Base-by-base conservation (phyloP, 495 filamentous ascomycete genomes). In the Aspergillus heteromorphus region DNA sequence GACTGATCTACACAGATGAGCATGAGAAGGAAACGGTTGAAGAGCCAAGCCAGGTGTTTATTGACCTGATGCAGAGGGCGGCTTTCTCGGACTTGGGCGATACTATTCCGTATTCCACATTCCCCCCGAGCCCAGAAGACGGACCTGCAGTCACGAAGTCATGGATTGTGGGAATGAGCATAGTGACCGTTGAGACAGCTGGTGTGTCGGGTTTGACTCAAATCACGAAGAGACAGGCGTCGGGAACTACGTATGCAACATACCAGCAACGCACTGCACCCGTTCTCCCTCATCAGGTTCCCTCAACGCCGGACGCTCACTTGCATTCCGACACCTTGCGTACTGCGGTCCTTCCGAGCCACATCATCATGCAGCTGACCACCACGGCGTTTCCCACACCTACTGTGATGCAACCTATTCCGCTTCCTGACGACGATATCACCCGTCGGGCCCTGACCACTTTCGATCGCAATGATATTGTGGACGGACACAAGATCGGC, bases 401-500 rank as follows among this genome's bases (percentile, higher is more conserved):
- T 6, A 83, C 83, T 49, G 73, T 81, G 21, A 70, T 79, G 51
- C 85, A 86, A 36, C 91, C 88, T 0, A 85, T 97, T 48, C 82
- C 86, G 2, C 78, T 97, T 4, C 88, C 91, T 4, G 87, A 95
- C 16, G 89, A 95, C 63, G 89, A 92, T 6, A 79, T 79, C 17
- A 85, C 86, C n/a, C 75, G 81, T 29, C 83, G 92, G 51, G 86
- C 89, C 0, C 84, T 97, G 30, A 82, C 73, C 40, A 72, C 78
- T 30, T 95, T 99, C 68, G 95, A 97, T 67, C 84, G 85, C 23
- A 96, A 82, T 54, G 85, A 92, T 48, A 89, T 92, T 21, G 87
- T 99, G 4, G 95, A 99, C 69, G 87, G 91, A 10, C 91, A 99
- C 69, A 96, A 96, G 65, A 87, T 96, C 45, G 95, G 93, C 17